Conservation (phyloP, 2,329 filamentous ascomycete species). For the Shiraia sp. region DNA sequence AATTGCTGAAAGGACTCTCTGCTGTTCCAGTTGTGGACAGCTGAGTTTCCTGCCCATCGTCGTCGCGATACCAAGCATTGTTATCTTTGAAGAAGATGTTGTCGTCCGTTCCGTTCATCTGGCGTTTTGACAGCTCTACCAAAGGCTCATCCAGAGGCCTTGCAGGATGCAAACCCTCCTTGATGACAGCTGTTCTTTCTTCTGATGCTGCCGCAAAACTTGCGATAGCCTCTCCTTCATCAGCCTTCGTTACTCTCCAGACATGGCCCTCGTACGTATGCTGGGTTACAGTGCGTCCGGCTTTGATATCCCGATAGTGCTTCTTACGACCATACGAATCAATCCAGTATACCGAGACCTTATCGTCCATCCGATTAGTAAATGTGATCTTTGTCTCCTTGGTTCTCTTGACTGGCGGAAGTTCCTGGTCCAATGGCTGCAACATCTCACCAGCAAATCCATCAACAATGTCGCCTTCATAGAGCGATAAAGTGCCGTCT, state of each 20-base stretch:
- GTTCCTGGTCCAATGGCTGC: constrained; percentile 7
- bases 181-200: constrained; percentile 11
- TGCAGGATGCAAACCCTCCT: constrained; percentile 6
- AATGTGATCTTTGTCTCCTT: constrained; percentile 9
- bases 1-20: constrained; percentile 19
- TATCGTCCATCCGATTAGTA: constrained; percentile 3
- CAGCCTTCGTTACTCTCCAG: constrained; percentile 12
- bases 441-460: constrained; percentile 1
- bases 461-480: constrained; percentile 8
- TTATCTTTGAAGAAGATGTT: constrained; percentile 22
- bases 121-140: constrained; percentile 9
- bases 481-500: constrained; percentile 6
- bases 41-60: constrained; percentile 16
- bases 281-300: constrained; percentile 1
- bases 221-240: constrained; percentile 6
- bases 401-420: not conserved
- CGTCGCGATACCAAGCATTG: constrained; percentile 25
- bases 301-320: constrained; percentile 10
- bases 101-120: constrained; percentile 10
- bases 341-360: constrained; percentile 16
- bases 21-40: constrained; percentile 23
- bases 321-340: constrained; percentile 6
- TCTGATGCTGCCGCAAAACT: constrained; percentile 11
- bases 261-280: constrained; percentile 18
- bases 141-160: constrained; percentile 4